phyloP scores from a whole-genome alignment of 2,329 filamentous ascomycete species.

The Fusarium xyrophilum region DNA sequence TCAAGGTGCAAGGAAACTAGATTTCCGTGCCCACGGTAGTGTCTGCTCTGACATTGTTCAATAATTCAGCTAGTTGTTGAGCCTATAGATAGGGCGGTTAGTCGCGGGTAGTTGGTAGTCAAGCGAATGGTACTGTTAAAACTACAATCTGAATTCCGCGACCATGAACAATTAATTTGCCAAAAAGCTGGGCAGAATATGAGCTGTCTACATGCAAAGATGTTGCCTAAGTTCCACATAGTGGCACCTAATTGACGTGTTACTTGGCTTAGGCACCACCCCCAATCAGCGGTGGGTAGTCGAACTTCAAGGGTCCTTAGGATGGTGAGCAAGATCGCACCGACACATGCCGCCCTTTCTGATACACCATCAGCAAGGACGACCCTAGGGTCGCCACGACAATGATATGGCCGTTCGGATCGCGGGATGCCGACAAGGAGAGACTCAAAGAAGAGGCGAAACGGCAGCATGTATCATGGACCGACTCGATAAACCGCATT shows the following conservation, averaged over 20 bases:
- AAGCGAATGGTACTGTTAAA: slow-evolving; percentile 39
- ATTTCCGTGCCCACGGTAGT: slow-evolving; percentile 11
- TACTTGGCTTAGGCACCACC: slow-evolving; percentile 37
- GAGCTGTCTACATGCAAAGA: background rate
- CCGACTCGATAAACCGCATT: slow-evolving; percentile 45
- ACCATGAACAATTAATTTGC: background rate
- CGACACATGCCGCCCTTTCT: slow-evolving; percentile 23
- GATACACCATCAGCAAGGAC: slow-evolving; percentile 28
- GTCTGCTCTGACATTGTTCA: slow-evolving; percentile 16
- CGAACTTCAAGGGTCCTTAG: slow-evolving; percentile 25
- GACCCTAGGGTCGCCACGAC: slow-evolving; percentile 44
- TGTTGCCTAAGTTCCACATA: background rate
- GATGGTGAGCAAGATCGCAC: slow-evolving; percentile 2
- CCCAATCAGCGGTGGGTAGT: slow-evolving; percentile 33
- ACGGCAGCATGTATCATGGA: slow-evolving; percentile 48
- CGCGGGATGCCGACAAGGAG: slow-evolving; percentile 38
- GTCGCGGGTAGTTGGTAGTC: slow-evolving; percentile 21
- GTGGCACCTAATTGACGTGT: background rate
- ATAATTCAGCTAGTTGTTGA: slow-evolving; percentile 5
- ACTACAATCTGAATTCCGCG: slow-evolving; percentile 15
- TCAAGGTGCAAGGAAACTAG: slow-evolving; percentile 63
- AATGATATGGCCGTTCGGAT: slow-evolving; percentile 54
- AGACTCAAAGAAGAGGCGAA: slow-evolving; percentile 31
- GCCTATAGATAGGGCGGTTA: slow-evolving; percentile 10
- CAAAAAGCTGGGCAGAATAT: background rate